Conservation (phyloP, 371 early-diverging fungal species). For the Mortierella sp. region DNA sequence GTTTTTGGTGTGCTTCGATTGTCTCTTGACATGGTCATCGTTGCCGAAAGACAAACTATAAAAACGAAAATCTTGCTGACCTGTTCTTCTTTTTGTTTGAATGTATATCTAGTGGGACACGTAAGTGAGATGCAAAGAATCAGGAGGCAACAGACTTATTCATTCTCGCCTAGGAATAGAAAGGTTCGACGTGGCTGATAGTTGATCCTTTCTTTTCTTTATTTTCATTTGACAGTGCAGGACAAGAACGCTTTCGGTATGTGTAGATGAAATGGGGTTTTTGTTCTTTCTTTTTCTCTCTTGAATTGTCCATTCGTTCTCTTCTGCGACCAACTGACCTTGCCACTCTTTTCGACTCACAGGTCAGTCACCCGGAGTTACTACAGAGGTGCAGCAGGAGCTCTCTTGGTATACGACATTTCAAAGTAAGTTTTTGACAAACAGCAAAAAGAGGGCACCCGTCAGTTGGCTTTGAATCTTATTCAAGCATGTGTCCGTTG, state of each 20-base stretch:
- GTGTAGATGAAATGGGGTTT: not conserved
- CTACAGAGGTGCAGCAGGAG: slow-evolving; percentile 81
- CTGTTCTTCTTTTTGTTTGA: not conserved
- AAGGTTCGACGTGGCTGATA: not conserved
- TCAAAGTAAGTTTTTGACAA: slow-evolving; percentile 66
- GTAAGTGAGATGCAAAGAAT: slow-evolving; percentile 21
- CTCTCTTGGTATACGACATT: slow-evolving; percentile 77
- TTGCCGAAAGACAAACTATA: not conserved
- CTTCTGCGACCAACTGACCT: not conserved
- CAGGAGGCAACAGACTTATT: not conserved
- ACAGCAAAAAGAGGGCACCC: not conserved
- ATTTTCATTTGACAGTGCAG: slow-evolving; percentile 74
- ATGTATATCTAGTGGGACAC: slow-evolving; percentile 34
- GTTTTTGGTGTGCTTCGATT: not conserved
- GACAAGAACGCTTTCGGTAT: slow-evolving; percentile 88
- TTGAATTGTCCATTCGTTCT: not conserved
- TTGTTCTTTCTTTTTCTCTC: not conserved
- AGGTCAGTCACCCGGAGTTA: slow-evolving; percentile 85
- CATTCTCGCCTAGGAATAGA: not conserved
- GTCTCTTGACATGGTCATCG: not conserved
- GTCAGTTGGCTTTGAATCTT: slow-evolving; percentile 37
- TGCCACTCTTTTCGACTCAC: slow-evolving; percentile 1
- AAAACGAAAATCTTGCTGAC: not conserved
- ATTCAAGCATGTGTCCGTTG: not conserved
- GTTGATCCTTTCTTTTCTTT: not conserved